Conservation (phyloP, 768 basidiomycete genomes). For the Tricholoma flavovirens region DNA sequence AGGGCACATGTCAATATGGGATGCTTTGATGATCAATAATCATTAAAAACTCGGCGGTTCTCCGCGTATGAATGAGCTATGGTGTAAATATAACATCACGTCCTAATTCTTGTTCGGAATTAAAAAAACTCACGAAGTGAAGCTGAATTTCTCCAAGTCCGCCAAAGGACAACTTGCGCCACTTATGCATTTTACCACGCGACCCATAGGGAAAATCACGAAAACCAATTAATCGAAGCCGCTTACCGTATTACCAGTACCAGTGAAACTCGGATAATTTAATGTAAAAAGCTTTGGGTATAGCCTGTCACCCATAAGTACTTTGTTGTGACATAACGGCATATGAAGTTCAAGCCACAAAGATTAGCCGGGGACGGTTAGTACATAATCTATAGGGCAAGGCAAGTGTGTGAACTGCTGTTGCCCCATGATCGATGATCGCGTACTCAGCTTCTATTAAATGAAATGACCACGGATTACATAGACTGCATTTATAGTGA, state of each 20-base stretch:
- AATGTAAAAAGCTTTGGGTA: not conserved
- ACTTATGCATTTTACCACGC: too few species aligned
- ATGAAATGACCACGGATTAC: too few species aligned
- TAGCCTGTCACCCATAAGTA: not conserved
- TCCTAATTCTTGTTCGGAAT: not conserved
- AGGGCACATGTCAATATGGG: constrained; percentile 8
- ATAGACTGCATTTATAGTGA: not conserved
- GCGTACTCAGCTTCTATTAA: too few species aligned
- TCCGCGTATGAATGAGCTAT: not conserved
- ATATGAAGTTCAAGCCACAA: too few species aligned
- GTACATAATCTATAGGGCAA: too few species aligned
- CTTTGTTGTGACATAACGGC: not conserved
- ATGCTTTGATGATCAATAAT: constrained; percentile 10
- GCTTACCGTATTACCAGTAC: not conserved
- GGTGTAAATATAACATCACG: not conserved
- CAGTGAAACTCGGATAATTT: not conserved
- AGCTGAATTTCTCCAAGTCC: too few species aligned
- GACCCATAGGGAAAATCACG: not conserved
- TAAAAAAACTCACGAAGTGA: not conserved
- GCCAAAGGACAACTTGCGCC: not conserved
- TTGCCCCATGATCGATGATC: too few species aligned
- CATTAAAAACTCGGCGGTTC: not conserved
- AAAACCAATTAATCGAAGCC: not conserved
- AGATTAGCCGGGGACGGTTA: too few species aligned
- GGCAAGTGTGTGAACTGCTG: too few species aligned